Percentiles rank a stretch among this genome's conserved stretches.
Conservation (phyloP, 169 alveolate species). For the Plasmodium gonderi region DNA sequence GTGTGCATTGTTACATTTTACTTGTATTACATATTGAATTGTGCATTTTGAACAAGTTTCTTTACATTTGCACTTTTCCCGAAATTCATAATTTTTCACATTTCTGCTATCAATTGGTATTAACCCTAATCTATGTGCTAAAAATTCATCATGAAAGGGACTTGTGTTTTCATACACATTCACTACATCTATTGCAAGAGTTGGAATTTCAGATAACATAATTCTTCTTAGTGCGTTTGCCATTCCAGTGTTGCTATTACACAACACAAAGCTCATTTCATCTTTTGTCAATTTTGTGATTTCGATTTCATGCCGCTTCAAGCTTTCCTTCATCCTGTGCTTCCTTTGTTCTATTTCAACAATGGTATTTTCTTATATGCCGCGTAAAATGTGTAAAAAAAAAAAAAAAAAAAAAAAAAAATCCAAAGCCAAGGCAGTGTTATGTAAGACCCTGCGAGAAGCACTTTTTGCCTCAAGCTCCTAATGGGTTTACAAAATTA, state of each 20-base stretch:
- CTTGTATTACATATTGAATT: slow-evolving; percentile 91
- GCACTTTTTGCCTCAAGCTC: no score
- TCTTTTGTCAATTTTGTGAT: slow-evolving; percentile 81
- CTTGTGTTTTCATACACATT: slow-evolving; percentile 94
- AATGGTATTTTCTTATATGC: no score
- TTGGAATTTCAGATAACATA: slow-evolving; percentile 96
- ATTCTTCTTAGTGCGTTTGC: slow-evolving; percentile 96
- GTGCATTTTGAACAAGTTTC: slow-evolving; percentile 93
- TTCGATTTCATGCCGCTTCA: slow-evolving; percentile 76
- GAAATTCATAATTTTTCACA: slow-evolving; percentile 91
- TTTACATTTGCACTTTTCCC: slow-evolving; percentile 93
- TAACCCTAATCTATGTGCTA: slow-evolving; percentile 96
- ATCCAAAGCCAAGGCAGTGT: no score
- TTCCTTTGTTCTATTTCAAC: no score
- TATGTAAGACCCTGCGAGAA: no score
- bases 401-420: background rate
- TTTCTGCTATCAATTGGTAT: slow-evolving; percentile 93
- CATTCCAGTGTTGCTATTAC: slow-evolving; percentile 91
- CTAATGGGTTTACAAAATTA: no score
- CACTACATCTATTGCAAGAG: slow-evolving; percentile 96
- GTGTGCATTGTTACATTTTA: slow-evolving; percentile 90
- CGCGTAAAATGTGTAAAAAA: background rate
- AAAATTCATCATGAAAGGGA: slow-evolving; percentile 96
- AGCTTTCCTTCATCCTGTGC: slow-evolving; percentile 1
- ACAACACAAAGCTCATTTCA: slow-evolving; percentile 88